Percentiles rank a stretch among this genome's conserved stretches.
These are phyloP conservation scores for Euphrasia confusa DNA, from an alignment of 257 asterid species.

Conservation along the genomic window DNA sequence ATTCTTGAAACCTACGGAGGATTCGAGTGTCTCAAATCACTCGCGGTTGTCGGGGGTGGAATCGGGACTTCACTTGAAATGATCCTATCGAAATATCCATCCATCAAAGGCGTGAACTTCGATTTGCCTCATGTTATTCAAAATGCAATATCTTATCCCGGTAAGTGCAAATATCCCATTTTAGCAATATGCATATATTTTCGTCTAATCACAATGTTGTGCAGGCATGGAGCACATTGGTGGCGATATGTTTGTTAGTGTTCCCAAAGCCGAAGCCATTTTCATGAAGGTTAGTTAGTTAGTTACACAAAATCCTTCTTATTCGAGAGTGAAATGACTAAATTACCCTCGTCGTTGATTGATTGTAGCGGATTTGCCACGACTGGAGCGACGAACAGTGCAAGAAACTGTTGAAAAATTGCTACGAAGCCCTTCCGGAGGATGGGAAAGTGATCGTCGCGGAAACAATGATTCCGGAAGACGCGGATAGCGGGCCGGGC, in stretches of 20 bases:
- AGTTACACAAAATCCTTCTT: too few species aligned
- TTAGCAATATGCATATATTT: too few species aligned
- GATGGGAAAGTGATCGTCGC: conserved; percentile 55
- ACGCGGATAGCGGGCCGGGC: conserved; percentile 26
- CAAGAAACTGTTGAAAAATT: conserved; percentile 41
- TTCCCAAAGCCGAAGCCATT: conserved; percentile 60
- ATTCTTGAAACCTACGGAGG: conserved; percentile 50
- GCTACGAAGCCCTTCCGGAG: conserved; percentile 44
- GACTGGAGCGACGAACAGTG: conserved; percentile 56
- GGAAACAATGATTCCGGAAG: conserved; percentile 36
- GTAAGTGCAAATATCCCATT: background rate
- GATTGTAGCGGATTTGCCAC: conserved; percentile 48
- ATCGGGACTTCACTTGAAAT: conserved; percentile 38
- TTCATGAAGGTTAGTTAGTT: conserved; percentile 42
- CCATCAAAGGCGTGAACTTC: conserved; percentile 48
- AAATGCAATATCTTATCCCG: conserved; percentile 42
- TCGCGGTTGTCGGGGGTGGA: conserved; percentile 76
- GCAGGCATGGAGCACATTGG: conserved; percentile 53
- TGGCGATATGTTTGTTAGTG: conserved; percentile 67
- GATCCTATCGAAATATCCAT: conserved; percentile 48
- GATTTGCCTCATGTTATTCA: conserved; percentile 61
- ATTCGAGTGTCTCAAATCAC: conserved; percentile 40
- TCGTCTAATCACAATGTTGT: background rate
- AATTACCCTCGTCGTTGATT: background rate
- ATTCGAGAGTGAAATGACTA: background rate